Evolutionary conservation across 352 stramenopile species (phyloP).

Genomic region (Globisporangium perplexum): DNA sequence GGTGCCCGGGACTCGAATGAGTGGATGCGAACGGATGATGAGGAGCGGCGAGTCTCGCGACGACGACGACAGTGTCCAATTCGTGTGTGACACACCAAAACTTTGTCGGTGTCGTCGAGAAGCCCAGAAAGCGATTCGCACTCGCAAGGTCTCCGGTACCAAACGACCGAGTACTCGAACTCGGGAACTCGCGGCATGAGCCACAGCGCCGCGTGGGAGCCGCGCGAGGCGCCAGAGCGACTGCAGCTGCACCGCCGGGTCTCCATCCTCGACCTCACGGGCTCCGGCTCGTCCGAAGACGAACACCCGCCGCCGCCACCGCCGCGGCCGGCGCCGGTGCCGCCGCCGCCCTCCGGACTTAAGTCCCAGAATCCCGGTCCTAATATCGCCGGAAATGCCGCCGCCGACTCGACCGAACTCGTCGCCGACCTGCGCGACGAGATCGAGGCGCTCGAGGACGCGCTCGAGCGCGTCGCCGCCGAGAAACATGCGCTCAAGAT

Average conservation of each 20-base stretch:
- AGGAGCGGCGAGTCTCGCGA: too few species aligned
- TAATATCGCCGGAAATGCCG: background rate
- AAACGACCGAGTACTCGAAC: background rate
- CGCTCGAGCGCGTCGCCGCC: constrained; percentile 31
- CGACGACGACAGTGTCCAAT: too few species aligned
- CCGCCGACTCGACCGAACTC: background rate
- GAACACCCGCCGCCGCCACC: background rate
- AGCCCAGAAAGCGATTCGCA: too few species aligned
- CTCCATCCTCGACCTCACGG: constrained; percentile 8
- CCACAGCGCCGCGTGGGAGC: background rate
- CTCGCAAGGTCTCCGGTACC: background rate
- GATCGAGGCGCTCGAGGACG: constrained; percentile 32
- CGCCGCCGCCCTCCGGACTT: too few species aligned
- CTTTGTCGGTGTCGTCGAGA: background rate
- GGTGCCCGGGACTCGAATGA: too few species aligned
- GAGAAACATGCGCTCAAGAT: constrained; percentile 47
- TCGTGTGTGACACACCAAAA: background rate
- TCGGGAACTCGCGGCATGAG: background rate
- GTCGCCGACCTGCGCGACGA: constrained; percentile 28
- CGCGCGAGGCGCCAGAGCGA: constrained; percentile 3
- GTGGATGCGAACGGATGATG: too few species aligned
- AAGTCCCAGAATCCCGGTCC: background rate
- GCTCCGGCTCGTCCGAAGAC: background rate
- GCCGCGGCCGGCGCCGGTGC: background rate
- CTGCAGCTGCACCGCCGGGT: constrained; percentile 16